phyloP scores from a whole-genome alignment of 768 basidiomycete genomes.

The Suillus variegatus region DNA sequence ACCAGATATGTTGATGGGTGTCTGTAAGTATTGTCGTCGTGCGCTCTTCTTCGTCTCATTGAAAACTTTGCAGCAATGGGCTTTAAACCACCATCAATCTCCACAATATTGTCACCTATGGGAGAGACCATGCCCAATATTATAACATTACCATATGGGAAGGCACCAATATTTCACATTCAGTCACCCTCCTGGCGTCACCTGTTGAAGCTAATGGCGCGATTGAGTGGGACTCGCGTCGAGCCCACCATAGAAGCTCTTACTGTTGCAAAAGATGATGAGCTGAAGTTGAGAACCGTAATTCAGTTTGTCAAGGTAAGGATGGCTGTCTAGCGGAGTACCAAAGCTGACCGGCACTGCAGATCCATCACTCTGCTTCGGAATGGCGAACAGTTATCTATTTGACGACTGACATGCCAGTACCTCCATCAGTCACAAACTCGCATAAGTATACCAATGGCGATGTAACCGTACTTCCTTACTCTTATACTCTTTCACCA shows the following conservation, averaged over 20 bases:
- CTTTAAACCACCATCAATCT: constrained; percentile 60
- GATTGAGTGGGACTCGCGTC: constrained; percentile 66
- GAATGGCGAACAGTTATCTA: constrained; percentile 79
- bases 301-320: constrained; percentile 78
- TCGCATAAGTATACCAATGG: constrained; percentile 52
- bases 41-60: constrained; percentile 12
- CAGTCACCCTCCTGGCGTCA: constrained; percentile 76
- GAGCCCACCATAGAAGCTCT: constrained; percentile 73
- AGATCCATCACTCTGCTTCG: constrained; percentile 59
- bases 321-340: constrained; percentile 5
- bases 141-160: constrained; percentile 72
- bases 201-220: constrained; percentile 73
- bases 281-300: constrained; percentile 67
- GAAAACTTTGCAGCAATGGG: constrained; percentile 56
- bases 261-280: constrained; percentile 52
- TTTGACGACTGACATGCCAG: constrained; percentile 72
- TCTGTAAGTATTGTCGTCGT: constrained; percentile 53
- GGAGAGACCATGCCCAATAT: constrained; percentile 63
- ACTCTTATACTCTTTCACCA: constrained; percentile 64
- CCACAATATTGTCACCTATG: constrained; percentile 48
- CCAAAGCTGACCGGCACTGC: constrained; percentile 9
- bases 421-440: constrained; percentile 47
- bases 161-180: constrained; percentile 67
- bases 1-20: constrained; percentile 53
- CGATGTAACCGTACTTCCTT: constrained; percentile 70